Evolutionary conservation across 73 alveolate species (phyloP).

Genomic region (Paramecium primaurelia): DNA sequence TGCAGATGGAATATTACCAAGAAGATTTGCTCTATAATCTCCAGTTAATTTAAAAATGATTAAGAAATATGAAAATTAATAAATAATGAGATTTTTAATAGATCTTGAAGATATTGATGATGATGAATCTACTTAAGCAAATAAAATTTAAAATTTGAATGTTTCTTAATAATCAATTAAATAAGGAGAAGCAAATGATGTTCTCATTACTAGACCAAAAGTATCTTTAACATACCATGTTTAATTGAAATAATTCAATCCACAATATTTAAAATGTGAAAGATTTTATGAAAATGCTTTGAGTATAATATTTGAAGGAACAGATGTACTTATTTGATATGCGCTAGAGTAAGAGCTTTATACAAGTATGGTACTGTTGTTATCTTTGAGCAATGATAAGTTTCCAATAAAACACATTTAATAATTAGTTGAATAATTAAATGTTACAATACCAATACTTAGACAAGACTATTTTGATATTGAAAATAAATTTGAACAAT

Average conservation of each 20-base stretch:
- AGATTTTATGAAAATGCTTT: background rate
- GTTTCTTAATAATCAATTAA: background rate
- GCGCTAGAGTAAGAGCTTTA: background rate
- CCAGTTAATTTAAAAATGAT: background rate
- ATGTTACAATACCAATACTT: background rate
- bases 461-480: background rate
- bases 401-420: background rate
- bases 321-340: background rate
- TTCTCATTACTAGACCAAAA: background rate
- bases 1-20: slow-evolving; percentile 3
- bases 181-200: background rate
- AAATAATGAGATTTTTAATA: background rate
- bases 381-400: background rate
- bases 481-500: background rate
- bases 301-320: background rate
- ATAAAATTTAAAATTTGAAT: background rate
- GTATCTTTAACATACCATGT: background rate
- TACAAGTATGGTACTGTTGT: background rate
- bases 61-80: background rate
- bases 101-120: slow-evolving; percentile 1
- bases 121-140: background rate
- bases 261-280: background rate
- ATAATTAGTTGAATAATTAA: background rate
- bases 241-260: background rate
- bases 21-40: background rate